Evolutionary conservation across 371 early-diverging fungal genomes (phyloP), one percentile per base, ranked within the genome.

Genomic region (Chytridium lagenaria): DNA sequence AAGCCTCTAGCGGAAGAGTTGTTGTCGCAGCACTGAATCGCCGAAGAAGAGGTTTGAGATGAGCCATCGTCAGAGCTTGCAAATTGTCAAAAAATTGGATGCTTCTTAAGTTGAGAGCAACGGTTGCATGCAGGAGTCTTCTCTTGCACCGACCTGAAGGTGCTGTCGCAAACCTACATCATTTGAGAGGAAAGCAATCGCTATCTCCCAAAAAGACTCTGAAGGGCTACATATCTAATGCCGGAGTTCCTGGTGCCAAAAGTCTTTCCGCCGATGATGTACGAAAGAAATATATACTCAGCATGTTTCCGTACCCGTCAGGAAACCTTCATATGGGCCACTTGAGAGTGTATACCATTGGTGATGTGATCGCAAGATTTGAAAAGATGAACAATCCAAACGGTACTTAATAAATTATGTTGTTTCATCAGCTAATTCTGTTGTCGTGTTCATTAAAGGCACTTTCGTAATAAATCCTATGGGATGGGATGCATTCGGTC

Each of bases 401-500:
- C 77, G 78, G 78, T 50, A 1, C 39, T 19, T 44, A 44, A 3
- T 40, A 3, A 38, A 30, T 49, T 38, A 26, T 72, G 26, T 74
- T 16, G 49, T 66, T 23, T n/a, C 44, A 57, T 36, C 10, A 22
- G 31, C 61, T 26, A 12, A 68, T 1, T 31, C 69, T 12, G 28
- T 1, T 57, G 3, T 12, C 44, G 22, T 39, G n/a, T n/a, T n/a
- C n/a, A n/a, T n/a, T n/a, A n/a, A n/a, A 49, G 67, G 16, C 50
- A 34, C 40, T 50, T 36, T 90, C 82, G 91, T 92, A 2, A 75
- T 96, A 0, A 93, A 93, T 80, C 97, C 99, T 0, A 98, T 98
- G 92, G 99, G 98, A 2, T 98, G 98, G 93, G 99, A 99, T 79
- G 96, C 99, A 5, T 99, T 98, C 85, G 99, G 99, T 2, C 88